These are phyloP conservation scores for Diplocarpon rosae DNA, from an alignment of 2,329 filamentous ascomycete species.

Conservation along the genomic window DNA sequence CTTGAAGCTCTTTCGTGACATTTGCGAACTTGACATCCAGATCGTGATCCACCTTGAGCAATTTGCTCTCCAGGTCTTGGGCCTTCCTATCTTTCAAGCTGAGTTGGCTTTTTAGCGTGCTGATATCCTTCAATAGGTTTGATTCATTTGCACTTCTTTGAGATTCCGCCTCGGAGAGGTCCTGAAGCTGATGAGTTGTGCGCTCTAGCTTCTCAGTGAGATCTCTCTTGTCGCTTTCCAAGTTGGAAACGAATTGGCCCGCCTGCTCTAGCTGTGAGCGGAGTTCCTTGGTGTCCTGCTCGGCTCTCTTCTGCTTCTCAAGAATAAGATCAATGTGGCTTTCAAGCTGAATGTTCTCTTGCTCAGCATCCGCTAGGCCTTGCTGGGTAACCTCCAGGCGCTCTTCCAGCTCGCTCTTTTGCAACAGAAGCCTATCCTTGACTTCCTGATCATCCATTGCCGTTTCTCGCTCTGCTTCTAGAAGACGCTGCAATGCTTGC, in stretches of 20 bases:
- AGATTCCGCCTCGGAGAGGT: constrained; percentile 59
- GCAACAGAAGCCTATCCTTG: constrained; percentile 84
- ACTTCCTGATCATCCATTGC: constrained; percentile 98
- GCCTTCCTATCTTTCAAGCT: constrained; percentile 81
- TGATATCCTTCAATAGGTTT: constrained; percentile 69
- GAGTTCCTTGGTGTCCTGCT: constrained; percentile 71
- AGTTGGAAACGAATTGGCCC: constrained; percentile 68
- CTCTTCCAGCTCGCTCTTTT: constrained; percentile 86
- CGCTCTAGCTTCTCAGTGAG: constrained; percentile 56
- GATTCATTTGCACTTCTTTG: constrained; percentile 69
- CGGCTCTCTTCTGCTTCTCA: constrained; percentile 77
- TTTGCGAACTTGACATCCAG: constrained; percentile 72
- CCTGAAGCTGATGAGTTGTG: constrained; percentile 59
- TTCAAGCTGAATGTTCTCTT: constrained; percentile 89
- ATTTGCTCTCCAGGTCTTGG: constrained; percentile 72
- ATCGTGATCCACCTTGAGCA: constrained; percentile 80
- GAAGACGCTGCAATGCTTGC: constrained; percentile 78
- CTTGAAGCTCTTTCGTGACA: constrained; percentile 69
- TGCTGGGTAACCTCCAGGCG: constrained; percentile 87
- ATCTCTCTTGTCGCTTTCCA: constrained; percentile 78
- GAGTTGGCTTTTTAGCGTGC: constrained; percentile 84
- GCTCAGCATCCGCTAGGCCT: constrained; percentile 81
- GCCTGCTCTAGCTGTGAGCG: constrained; percentile 84
- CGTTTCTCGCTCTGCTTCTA: constrained; percentile 92
- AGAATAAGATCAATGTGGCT: constrained; percentile 86